Base-by-base conservation (phyloP, 257 asterid species). In the Cordia subcordata region DNA sequence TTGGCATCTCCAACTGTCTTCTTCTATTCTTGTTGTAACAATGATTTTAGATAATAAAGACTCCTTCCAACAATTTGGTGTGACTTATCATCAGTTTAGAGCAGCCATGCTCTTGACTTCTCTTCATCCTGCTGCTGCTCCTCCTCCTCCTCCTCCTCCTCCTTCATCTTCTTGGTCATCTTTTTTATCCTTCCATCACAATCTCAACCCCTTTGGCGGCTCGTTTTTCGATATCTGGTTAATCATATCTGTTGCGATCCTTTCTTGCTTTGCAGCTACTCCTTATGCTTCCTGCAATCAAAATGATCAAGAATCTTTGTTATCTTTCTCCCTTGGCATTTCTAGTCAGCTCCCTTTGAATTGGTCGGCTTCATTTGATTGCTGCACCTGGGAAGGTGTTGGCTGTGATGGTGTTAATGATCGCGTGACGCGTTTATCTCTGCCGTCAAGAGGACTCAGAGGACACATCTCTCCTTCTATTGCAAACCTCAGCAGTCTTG, bases 371-470 rank as follows among this genome's bases (percentile, higher is more conserved):
- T 54, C 85, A 5, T 21, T 18, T 13, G 95, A 92, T 60, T 92
- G 99, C 77, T 92, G 99, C 72, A 32, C 11, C 45, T 86, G 99
- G 99, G 96, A 92, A 57, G 99, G 99, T 11, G 64, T 92, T 8
- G 61, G 55, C 13, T 92, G 99, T 71, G 97, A 92, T 50, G 71
- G 35, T 20, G 67, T 42, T 3, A 27, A 27, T 8, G 91, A 77
- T 19, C 71, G 87, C 27, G 96, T 92, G 8, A 73, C 58, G 60
- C 14, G 61, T 42, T 76, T 92, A 8, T 72, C 54, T 79, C 87
- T 88, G 11, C 94, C 99, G 12, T 80, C 85, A 4, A 70, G 82
- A 46, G 86, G 87, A 66, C 84, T 92, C 12, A 53, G 19, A 0
- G 96, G 96, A 16, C 74, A 10, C 53, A 59, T 88, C 59, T 57